These are phyloP conservation scores for Fusarium tuaranense DNA, from an alignment of 2,329 filamentous ascomycete species.

Conservation along the genomic window DNA sequence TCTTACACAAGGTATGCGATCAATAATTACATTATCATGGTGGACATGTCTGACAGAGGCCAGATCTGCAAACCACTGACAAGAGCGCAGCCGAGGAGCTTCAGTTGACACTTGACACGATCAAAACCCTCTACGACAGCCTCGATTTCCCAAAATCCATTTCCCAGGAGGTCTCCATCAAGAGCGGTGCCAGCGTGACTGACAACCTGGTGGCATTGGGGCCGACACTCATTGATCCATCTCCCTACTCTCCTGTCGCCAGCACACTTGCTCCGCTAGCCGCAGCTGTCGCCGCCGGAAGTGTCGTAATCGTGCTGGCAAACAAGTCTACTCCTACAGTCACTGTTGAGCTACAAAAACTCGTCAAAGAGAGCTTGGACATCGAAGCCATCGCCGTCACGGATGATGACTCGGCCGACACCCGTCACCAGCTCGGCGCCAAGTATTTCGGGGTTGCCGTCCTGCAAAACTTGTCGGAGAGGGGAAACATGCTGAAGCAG, in stretches of 20 bases:
- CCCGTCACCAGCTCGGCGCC: not conserved
- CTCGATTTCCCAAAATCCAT: constrained; percentile 5
- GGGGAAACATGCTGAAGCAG: not conserved
- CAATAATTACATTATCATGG: not conserved
- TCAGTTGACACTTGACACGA: constrained; percentile 2
- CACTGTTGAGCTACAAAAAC: not conserved
- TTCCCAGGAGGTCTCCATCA: not conserved
- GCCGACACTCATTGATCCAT: not conserved
- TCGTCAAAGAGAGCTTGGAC: not conserved
- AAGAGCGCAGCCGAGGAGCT: constrained; percentile 4
- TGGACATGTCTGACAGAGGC: not conserved
- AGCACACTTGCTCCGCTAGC: not conserved
- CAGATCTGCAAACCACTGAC: not conserved
- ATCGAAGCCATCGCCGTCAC: not conserved
- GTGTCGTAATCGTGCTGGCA: not conserved
- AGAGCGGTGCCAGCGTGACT: not conserved
- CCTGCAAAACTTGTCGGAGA: not conserved
- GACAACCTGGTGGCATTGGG: not conserved
- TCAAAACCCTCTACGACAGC: constrained; percentile 7
- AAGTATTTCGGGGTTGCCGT: not conserved
- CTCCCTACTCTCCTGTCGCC: not conserved
- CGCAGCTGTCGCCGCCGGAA: not conserved
- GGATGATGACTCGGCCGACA: not conserved
- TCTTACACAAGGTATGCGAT: not conserved
- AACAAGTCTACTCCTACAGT: not conserved